Evolutionary conservation across 805 yeast genomes (phyloP).

Genomic region (Monosporozyma solicola): DNA sequence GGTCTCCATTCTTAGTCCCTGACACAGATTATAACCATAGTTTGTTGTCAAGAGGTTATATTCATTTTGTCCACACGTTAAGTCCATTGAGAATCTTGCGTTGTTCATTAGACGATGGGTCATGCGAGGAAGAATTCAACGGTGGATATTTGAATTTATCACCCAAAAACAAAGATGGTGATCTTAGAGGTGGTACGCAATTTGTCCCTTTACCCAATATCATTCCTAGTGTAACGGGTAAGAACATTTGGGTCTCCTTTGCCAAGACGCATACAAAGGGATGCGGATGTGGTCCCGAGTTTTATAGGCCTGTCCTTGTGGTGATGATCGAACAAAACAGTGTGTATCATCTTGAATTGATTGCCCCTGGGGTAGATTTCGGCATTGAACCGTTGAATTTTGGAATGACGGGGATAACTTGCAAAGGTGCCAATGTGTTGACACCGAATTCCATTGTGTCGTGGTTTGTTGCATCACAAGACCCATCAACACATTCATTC

Average conservation of each 20-base stretch:
- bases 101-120: constrained; percentile 17
- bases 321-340: constrained; percentile 11
- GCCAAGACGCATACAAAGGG: constrained; percentile 10
- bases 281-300: constrained; percentile 15
- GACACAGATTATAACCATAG: background rate
- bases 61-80: constrained; percentile 5
- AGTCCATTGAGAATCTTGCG: constrained; percentile 10
- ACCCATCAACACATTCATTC: constrained; percentile 8
- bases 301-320: constrained; percentile 13
- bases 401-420: constrained; percentile 9
- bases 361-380: constrained; percentile 11
- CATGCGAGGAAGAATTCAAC: constrained; percentile 11
- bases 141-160: constrained; percentile 6
- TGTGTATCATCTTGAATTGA: constrained; percentile 12
- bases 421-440: constrained; percentile 9
- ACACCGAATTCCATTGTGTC: constrained; percentile 14
- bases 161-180: constrained; percentile 6
- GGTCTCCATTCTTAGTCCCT: constrained; percentile 10
- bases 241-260: constrained; percentile 17
- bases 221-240: constrained; percentile 10
- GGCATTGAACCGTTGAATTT: constrained; percentile 10
- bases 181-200: constrained; percentile 15
- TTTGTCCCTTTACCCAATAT: constrained; percentile 10
- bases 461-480: constrained; percentile 14
- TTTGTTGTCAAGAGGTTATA: constrained; percentile 15